A percentile compares a stretch with the other conserved stretches of the same genome.
Evolutionary conservation across 495 filamentous ascomycete genomes (phyloP).

Genomic region (Chaetomium cochliodes): DNA sequence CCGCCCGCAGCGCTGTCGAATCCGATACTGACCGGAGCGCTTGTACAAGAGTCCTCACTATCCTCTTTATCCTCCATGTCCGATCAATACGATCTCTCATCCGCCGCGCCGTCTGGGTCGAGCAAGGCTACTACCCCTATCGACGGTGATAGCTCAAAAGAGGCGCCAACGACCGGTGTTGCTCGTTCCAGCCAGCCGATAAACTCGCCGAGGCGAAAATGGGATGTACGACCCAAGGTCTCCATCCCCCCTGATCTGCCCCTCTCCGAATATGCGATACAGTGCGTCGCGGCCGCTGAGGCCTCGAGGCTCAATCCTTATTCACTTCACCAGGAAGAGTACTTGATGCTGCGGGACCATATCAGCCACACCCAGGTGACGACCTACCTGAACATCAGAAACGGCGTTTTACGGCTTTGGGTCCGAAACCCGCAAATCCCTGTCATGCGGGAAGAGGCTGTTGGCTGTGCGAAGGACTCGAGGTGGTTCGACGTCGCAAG

Average conservation of each 20-base stretch:
- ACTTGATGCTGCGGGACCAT: conserved; percentile 71
- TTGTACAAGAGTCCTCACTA: conserved; percentile 6
- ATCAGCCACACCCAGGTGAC: conserved; percentile 88
- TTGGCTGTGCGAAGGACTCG: conserved; percentile 85
- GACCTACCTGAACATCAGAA: conserved; percentile 94
- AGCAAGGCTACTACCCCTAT: conserved; percentile 59
- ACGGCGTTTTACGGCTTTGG: conserved; percentile 92
- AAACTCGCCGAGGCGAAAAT: conserved; percentile 37
- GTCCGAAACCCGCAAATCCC: conserved; percentile 82
- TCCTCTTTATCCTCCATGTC: conserved; percentile 30
- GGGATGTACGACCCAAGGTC: conserved; percentile 65
- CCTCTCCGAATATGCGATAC: conserved; percentile 73
- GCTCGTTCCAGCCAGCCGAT: conserved; percentile 11
- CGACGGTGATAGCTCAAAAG: conserved; percentile 45
- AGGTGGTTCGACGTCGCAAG: conserved; percentile 89
- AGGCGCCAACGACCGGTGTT: conserved; percentile 20
- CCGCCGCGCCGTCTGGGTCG: conserved; percentile 46
- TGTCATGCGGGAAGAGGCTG: conserved; percentile 83
- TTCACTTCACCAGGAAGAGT: conserved; percentile 81
- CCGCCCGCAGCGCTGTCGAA: not conserved
- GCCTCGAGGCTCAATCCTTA: conserved; percentile 88
- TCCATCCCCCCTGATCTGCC: conserved; percentile 77
- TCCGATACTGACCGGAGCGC: conserved; percentile 2
- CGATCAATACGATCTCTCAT: conserved; percentile 46
- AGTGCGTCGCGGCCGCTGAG: conserved; percentile 84